Evolutionary conservation across 169 alveolate genomes (phyloP), one percentile per base, ranked within the genome.

Genomic region (Cryptosporidium baileyi): DNA sequence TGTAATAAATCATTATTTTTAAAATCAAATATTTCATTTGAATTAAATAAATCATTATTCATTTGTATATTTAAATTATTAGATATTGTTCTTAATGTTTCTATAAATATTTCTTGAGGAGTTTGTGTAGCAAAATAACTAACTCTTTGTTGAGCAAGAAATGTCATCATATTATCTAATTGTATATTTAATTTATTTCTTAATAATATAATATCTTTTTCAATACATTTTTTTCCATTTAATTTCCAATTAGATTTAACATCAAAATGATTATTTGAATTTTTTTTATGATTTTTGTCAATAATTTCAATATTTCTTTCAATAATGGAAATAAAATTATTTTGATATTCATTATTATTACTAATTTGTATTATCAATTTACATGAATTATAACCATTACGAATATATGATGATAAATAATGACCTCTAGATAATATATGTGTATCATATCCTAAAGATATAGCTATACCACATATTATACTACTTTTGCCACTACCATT

Each of bases 401-500:
- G 85, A 40, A 74, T 74, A 13, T 74, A 74, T 7, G 85, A 74
- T 4, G 85, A 51, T 19, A 74, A 74, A 19, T 38, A 57, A 57
- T 74, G 67, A 19, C 85, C 85, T 74, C 85, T 74, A 0, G 85
- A 67, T 54, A 74, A 43, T 36, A 74, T 74, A 54, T 57, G 59
- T 7, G 85, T 74, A 57, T 74, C 85, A 28, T 74, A 74, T 26
- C 85, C 85, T 17, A 74, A 6, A 2, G 74, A 51, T 24, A 74
- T 34, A 2, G 85, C 85, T 22, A 74, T 74, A 17, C 85, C 85
- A 22, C 85, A 74, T 26, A 60, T 67, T 5, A 74, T 54, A 51
- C 85, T 74, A 36, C 85, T 74, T 74, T 74, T 74, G 6, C 85
- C 85, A 51, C 85, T 74, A 15, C 85, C 85, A 74, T 74, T 74